phyloP scores from a whole-genome alignment of 768 basidiomycete genomes.

The Chiua virens region DNA sequence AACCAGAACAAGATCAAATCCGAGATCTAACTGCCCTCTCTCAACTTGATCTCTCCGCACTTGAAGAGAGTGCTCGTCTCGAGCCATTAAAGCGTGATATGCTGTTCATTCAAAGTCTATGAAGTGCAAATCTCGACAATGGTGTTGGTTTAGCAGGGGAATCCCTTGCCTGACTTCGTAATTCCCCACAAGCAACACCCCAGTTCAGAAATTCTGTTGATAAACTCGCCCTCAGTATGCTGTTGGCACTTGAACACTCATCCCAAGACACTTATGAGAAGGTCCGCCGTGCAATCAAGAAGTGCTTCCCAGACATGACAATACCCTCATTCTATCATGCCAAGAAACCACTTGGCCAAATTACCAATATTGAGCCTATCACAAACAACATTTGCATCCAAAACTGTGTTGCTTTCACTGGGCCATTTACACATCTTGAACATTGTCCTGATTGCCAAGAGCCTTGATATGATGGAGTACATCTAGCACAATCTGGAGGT shows the following conservation, averaged over 20 bases:
- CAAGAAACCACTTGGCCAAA: neutral
- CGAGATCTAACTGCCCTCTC: too few species aligned
- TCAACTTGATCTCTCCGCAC: neutral
- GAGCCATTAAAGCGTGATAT: neutral
- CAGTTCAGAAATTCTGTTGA: too few species aligned
- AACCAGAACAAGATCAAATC: too few species aligned
- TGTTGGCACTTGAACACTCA: neutral
- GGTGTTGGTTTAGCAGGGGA: neutral
- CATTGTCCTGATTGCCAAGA: neutral
- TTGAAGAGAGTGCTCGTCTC: neutral
- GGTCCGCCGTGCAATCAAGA: neutral
- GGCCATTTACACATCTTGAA: neutral
- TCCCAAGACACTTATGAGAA: neutral
- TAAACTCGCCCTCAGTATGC: too few species aligned
- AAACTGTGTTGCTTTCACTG: neutral
- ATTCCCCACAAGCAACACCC: neutral
- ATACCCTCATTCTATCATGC: neutral
- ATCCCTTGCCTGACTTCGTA: neutral
- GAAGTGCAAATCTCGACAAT: neutral
- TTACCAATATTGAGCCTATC: neutral
- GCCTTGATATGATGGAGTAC: neutral
- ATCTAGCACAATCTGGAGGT: neutral
- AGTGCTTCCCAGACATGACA: neutral
- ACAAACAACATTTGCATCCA: neutral
- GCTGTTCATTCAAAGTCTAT: neutral